phyloP scores from a whole-genome alignment of 192 early-diverging fungal genomes.

The Mortierella antarctica region DNA sequence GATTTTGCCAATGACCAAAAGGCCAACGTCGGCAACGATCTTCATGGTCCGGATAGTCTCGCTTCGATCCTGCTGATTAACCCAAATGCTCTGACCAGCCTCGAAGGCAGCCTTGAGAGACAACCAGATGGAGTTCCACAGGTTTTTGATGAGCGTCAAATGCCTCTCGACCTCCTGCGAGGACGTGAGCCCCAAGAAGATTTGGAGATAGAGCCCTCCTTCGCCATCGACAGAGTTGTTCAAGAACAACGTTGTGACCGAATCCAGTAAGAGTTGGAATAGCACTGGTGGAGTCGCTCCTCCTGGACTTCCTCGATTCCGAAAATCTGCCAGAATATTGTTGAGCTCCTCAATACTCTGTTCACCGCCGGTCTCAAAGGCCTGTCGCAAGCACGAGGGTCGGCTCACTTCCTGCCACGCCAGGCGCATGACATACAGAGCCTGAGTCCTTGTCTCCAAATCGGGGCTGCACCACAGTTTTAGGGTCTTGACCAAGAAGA shows the following conservation, averaged over 20 bases:
- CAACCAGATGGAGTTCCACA: slow-evolving; percentile 47
- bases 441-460: slow-evolving; percentile 27
- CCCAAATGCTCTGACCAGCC: slow-evolving; percentile 36
- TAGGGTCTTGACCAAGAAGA: slow-evolving; percentile 22
- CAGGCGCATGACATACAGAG: slow-evolving; percentile 28
- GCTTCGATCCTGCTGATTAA: slow-evolving; percentile 22
- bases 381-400: slow-evolving; percentile 23
- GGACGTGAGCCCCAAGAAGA: slow-evolving; percentile 38
- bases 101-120: slow-evolving; percentile 36
- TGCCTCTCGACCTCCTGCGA: slow-evolving; percentile 38
- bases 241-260: slow-evolving; percentile 40
- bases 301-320: slow-evolving; percentile 32
- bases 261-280: slow-evolving; percentile 34
- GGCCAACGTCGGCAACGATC: slow-evolving; percentile 28
- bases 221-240: slow-evolving; percentile 43
- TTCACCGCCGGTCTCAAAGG: slow-evolving; percentile 32
- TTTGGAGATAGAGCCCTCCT: slow-evolving; percentile 48
- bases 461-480: slow-evolving; percentile 43
- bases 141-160: slow-evolving; percentile 27
- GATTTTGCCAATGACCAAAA: slow-evolving; percentile 43
- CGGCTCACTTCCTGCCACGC: slow-evolving; percentile 34
- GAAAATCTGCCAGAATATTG: slow-evolving; percentile 30
- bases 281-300: slow-evolving; percentile 32
- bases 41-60: slow-evolving; percentile 49
- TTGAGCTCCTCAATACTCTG: slow-evolving; percentile 34